Base-by-base conservation (phyloP, 805 yeast genomes). In the Monosporozyma unispora region DNA sequence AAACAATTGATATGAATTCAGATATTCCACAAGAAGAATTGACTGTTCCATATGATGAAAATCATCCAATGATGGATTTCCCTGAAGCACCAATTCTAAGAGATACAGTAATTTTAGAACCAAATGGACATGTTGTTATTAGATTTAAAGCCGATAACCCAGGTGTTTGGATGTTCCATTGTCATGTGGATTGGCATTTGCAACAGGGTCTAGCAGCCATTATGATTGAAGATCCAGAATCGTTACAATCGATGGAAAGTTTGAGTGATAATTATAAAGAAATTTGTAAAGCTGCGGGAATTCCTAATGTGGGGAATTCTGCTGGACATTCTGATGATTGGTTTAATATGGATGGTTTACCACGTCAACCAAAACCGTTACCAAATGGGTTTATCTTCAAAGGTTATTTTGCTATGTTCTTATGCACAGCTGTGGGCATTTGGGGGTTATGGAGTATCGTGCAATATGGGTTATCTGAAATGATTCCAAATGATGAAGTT, bases 141-240 rank as follows among this genome's bases (percentile, higher is more conserved):
- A 72, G 96, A 56, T 87, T 87, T 66, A 76, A 71, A 57, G 88
- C 96, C 11, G 80, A 84, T 59, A 89, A 90, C 60, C 96, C 96
- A 2, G 97, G 97, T 50, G 82, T 88, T 23, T 90, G 96, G 96
- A 79, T 84, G 53, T 85, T 89, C 81, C 97, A 89, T 64, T 89
- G 97, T 68, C 96, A 87, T 62, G 78, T 85, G 49, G 91, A 85
- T 60, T 85, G 89, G 84, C 95, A 85, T 68, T 76, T 85, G 64
- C 83, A 80, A 57, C 93, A 85, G 69, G 95, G 95, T 27, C 72
- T 85, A 48, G 90, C 90, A 7, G 71, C 84, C 47, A 78, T 79
- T 1, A 76, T 85, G 35, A 71, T 85, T 40, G 95, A 85, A 65
- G 86, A 84, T 28, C 91, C 93, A 19, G 58, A 70, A 47, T 70